These are phyloP conservation scores for Neofusicoccum parvum DNA, from an alignment of 2,329 filamentous ascomycete genomes.

Conservation along the genomic window DNA sequence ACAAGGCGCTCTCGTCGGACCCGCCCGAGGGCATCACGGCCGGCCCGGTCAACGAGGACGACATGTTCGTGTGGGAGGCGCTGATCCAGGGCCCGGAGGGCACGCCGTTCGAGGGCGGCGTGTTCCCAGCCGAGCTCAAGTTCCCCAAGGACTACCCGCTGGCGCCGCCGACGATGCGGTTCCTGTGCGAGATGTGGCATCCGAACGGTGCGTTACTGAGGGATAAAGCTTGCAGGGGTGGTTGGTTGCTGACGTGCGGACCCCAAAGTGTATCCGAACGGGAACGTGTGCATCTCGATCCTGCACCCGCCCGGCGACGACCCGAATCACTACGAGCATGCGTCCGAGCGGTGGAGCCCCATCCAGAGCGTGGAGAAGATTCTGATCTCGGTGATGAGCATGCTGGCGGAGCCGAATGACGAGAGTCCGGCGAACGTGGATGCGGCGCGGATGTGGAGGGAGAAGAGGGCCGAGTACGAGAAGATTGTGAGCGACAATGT, in stretches of 20 bases:
- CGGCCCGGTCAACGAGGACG: slow-evolving; percentile 89
- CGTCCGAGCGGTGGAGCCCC: slow-evolving; percentile 88
- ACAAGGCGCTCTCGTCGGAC: slow-evolving; percentile 89
- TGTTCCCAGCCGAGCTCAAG: slow-evolving; percentile 81
- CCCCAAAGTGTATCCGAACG: slow-evolving; percentile 69
- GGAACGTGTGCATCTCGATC: slow-evolving; percentile 94
- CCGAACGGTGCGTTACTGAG: slow-evolving; percentile 67
- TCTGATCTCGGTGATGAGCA: slow-evolving; percentile 84
- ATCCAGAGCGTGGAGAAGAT: slow-evolving; percentile 97
- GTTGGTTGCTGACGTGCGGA: no score
- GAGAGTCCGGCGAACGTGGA: slow-evolving; percentile 96
- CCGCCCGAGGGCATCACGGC: slow-evolving; percentile 97
- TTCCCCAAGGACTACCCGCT: slow-evolving; percentile 88
- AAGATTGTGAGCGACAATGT: slow-evolving; percentile 67
- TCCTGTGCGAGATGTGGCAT: slow-evolving; percentile 85
- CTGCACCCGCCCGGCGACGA: slow-evolving; percentile 94
- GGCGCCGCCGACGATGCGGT: slow-evolving; percentile 84
- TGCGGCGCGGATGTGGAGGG: slow-evolving; percentile 83
- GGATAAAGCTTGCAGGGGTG: no score
- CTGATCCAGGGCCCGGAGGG: slow-evolving; percentile 93
- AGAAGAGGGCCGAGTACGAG: slow-evolving; percentile 78
- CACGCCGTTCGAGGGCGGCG: slow-evolving; percentile 93
- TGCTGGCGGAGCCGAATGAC: slow-evolving; percentile 90
- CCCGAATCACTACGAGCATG: slow-evolving; percentile 88
- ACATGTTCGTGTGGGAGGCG: slow-evolving; percentile 95